A percentile compares a stretch with the other conserved stretches of the same genome.
Conservation (phyloP, 78 protist species). For the Tieghemostelium lacteum region DNA sequence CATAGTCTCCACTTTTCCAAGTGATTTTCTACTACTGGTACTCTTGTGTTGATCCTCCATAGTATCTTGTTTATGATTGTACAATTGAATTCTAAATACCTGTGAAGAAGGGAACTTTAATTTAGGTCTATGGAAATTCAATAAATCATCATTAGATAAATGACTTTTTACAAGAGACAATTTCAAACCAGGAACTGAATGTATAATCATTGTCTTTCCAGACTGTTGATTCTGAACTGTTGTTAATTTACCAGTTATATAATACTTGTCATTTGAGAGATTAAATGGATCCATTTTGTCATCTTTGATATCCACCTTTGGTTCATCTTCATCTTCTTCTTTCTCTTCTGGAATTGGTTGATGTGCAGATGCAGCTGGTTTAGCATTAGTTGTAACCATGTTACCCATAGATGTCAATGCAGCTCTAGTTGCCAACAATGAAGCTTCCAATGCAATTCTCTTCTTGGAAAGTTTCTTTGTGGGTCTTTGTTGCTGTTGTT, state of each 20-base stretch:
- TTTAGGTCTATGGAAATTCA: conserved; percentile 36
- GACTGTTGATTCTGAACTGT: conserved; percentile 9
- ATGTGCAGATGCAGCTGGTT: background rate
- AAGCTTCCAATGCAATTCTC: background rate
- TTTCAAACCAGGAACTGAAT: conserved; percentile 78
- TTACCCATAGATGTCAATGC: conserved; percentile 1
- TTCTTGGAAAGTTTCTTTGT: conserved; percentile 30
- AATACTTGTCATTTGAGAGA: conserved; percentile 78
- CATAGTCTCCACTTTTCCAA: background rate
- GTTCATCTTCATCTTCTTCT: conserved; percentile 23
- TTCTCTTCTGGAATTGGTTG: background rate
- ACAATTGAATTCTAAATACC: conserved; percentile 19
- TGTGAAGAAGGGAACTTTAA: conserved; percentile 14
- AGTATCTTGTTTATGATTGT: conserved; percentile 32
- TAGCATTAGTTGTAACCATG: background rate
- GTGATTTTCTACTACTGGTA: background rate
- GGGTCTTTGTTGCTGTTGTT: conserved; percentile 8
- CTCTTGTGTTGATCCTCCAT: conserved; percentile 5
- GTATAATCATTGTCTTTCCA: conserved; percentile 39
- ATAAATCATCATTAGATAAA: conserved; percentile 33
- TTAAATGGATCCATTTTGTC: conserved; percentile 59
- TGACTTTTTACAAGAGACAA: conserved; percentile 64
- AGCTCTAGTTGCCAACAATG: conserved; percentile 3
- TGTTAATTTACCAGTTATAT: conserved; percentile 7
- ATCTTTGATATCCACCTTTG: conserved; percentile 17